Conservation (phyloP, 2,329 filamentous ascomycete genomes). For the Zasmidium cellare region DNA sequence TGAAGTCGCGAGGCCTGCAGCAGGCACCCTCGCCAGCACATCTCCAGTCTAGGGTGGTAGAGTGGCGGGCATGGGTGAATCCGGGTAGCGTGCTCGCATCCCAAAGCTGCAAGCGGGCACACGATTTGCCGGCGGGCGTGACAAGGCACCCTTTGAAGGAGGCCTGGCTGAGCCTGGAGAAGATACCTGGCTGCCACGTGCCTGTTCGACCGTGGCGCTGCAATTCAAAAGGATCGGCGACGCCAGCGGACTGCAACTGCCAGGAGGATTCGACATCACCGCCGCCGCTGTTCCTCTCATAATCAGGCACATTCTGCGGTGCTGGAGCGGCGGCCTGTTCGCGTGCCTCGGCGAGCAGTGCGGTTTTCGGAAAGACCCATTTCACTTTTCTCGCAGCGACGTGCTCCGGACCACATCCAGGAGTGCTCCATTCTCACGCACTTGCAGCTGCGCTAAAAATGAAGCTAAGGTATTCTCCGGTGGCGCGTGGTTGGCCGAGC, state of each 20-base stretch:
- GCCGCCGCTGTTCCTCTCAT: not conserved
- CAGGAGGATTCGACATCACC: not conserved
- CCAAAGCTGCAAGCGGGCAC: not conserved
- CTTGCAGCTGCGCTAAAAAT: not conserved
- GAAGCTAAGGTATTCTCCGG: slow-evolving; percentile 9
- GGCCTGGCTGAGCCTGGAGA: not conserved
- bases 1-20: not conserved
- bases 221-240: not conserved
- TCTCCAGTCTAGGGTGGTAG: not conserved
- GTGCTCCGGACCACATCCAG: not conserved
- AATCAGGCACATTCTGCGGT: not conserved
- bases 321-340: no score
- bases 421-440: not conserved
- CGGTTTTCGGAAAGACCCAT: not conserved
- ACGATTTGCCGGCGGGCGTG: not conserved
- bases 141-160: not conserved
- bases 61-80: not conserved
- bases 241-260: not conserved
- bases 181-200: not conserved
- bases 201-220: not conserved
- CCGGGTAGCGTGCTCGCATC: not conserved
- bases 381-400: not conserved
- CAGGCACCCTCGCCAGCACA: not conserved
- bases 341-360: not conserved
- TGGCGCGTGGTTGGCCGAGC: slow-evolving; percentile 3